These are phyloP conservation scores for Physcomitrium patens DNA, from an alignment of 225 moss, liverwort and hornwort genomes.

Conservation along the genomic window DNA sequence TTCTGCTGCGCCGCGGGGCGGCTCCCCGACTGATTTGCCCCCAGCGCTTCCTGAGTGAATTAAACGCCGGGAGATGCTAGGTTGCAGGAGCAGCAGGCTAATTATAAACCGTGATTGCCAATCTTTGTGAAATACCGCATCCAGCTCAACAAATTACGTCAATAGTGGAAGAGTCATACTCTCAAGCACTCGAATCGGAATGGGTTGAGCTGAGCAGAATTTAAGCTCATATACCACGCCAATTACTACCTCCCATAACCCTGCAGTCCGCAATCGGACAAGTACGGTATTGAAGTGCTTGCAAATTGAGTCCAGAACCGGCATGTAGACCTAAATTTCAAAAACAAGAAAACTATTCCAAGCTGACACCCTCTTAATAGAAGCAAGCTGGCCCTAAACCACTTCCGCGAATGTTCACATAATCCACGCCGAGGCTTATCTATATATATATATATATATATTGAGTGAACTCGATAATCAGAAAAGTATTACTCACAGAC, in stretches of 20 bases:
- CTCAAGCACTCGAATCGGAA: conserved; percentile 13
- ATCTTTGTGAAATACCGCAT: neutral
- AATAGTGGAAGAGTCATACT: neutral
- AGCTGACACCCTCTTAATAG: neutral
- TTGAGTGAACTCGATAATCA: too few species aligned
- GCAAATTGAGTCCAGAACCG: neutral
- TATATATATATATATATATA: too few species aligned
- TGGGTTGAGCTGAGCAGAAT: conserved; percentile 12
- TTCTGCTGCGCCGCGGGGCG: conserved; percentile 79
- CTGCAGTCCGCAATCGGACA: conserved; percentile 5
- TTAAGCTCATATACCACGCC: conserved; percentile 1
- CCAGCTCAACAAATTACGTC: neutral
- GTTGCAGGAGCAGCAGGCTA: neutral
- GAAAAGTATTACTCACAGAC: too few species aligned
- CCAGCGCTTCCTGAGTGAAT: conserved; percentile 77
- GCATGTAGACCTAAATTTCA: neutral
- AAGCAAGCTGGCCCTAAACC: neutral
- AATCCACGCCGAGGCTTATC: conserved; percentile 3
- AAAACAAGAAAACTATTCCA: neutral
- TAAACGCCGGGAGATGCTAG: conserved; percentile 18
- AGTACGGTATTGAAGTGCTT: too few species aligned
- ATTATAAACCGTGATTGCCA: conserved; percentile 9
- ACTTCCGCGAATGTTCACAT: neutral
- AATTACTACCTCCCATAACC: conserved; percentile 16
- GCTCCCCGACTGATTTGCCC: conserved; percentile 96